Evolutionary conservation across 2,329 filamentous ascomycete genomes (phyloP), one percentile per base, ranked within the genome.

Genomic region (Cyanodermella asteris): DNA sequence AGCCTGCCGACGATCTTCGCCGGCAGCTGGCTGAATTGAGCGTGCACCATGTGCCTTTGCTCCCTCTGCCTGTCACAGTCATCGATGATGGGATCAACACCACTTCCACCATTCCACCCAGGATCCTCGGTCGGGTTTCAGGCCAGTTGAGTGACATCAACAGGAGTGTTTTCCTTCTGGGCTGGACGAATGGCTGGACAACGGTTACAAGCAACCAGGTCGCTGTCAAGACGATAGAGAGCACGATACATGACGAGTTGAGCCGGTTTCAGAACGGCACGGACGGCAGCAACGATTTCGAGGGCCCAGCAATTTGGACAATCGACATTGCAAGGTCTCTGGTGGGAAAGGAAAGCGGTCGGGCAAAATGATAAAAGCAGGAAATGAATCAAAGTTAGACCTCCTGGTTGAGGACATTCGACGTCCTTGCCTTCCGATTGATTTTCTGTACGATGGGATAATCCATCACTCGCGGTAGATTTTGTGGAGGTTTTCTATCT

Each of bases 121-220:
- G 44, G 24, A 25, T 40, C 18, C 23, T 42, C n/a, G 36, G 47
- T 6, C 41, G 48, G 34, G 56, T 57, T 26, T 52, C 40, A 5
- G 36, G 50, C 6, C 48, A 53, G 5, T 49, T 75, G 25, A 67
- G 61, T 0, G 46, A 54, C 8, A 65, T 75, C 28, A 80, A 77
- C 37, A 48, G 57, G 26, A 69, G 70, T 12, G 72, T 78, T 6
- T 77, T 81, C 39, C 20, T 74, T 26, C 68, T 69, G 38, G 74
- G 74, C 10, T 82, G 75, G 75, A 55, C 56, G 7, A 47, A 52
- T 6, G 51, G 58, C 1, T 40, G 61, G 14, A 74, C 70, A 2
- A 81, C 73, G 1, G 47, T 82, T 25, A 77, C 72, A 3, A 72
- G 69, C 32, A 81, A 82, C 40, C 58, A 63, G 13, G 63, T 62